Base-by-base conservation (phyloP, 2,329 filamentous ascomycete genomes). In the Fonsecaea pedrosoi region DNA sequence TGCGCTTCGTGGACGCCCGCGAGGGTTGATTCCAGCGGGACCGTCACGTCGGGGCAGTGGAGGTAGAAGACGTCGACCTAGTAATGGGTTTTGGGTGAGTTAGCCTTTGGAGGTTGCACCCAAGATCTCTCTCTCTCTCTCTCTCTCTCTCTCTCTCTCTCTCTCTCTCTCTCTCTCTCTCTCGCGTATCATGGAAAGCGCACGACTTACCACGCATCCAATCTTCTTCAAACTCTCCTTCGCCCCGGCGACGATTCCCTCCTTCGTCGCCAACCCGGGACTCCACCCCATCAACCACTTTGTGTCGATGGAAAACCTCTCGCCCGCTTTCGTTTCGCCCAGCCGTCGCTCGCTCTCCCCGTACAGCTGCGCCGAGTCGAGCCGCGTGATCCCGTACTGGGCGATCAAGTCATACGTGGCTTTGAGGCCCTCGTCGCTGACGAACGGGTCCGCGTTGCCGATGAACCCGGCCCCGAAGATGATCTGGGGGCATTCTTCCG, bases 291-390 rank as follows among this genome's bases (percentile, higher is more conserved):
- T 77, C 6, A 71, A 66, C 35, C 78, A 74, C 68, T 84, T 84
- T 56, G 81, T 83, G 73, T 83, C 81, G 70, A 85, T 77, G 37
- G 70, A 74, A 73, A 84, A 84, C 37, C 76, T 71, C 1, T 78
- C 74, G 40, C 77, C 76, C 15, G 78, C 80, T 6, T 77, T 73
- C 38, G 75, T 69, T 18, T 77, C 64, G 54, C 82, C 82, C 0
- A 85, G 76, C 12, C 76, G 72, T 35, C 74, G 73, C 69, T 84
- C 82, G 37, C 78, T 81, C 21, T 78, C 73, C 9, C 72, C 72
- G 65, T 85, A 84, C 9, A 70, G 58, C 53, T 70, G 70, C 6
- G 71, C 71, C 10, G 68, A 65, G 55, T 73, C 71, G 55, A 73
- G 56, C 12, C 30, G 58, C n/a, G 40, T 66, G 40, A 66, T 54